Percentiles rank a stretch among this genome's conserved stretches.
Conservation (phyloP, 495 filamentous ascomycete genomes). For the Sordaria brevicollis region DNA sequence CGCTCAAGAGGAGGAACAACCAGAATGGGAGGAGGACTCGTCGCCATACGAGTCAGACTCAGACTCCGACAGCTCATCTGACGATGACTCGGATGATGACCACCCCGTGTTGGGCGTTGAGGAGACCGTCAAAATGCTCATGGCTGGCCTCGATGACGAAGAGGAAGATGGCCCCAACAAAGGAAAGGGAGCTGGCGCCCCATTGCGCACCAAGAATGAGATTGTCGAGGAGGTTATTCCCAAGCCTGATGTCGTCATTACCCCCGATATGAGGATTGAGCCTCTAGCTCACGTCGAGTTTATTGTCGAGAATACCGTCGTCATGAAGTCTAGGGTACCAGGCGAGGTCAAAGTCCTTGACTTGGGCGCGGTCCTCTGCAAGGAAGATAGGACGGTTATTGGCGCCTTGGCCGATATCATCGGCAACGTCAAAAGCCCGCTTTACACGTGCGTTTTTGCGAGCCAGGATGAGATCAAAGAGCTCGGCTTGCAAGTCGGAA, state of each 20-base stretch:
- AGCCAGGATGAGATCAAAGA: slow-evolving; percentile 54
- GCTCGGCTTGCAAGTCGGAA: slow-evolving; percentile 51
- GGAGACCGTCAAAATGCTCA: slow-evolving; percentile 69
- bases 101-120: slow-evolving; percentile 51
- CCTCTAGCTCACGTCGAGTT: slow-evolving; percentile 62
- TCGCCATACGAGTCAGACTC: slow-evolving; percentile 43
- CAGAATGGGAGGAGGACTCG: slow-evolving; percentile 52
- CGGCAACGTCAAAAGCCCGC: slow-evolving; percentile 69
- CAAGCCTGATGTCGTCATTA: slow-evolving; percentile 65
- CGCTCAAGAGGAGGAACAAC: slow-evolving; percentile 17
- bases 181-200: slow-evolving; percentile 37
- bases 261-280: slow-evolving; percentile 61
- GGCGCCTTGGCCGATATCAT: slow-evolving; percentile 74
- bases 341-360: slow-evolving; percentile 80
- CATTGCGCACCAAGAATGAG: slow-evolving; percentile 66
- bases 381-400: slow-evolving; percentile 61
- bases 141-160: slow-evolving; percentile 57
- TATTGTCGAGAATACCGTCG: slow-evolving; percentile 61
- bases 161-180: slow-evolving; percentile 49
- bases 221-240: slow-evolving; percentile 53
- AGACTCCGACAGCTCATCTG: slow-evolving; percentile 35
- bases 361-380: slow-evolving; percentile 69
- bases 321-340: slow-evolving; percentile 69
- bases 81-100: slow-evolving; percentile 44
- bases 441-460: slow-evolving; percentile 67